Percentiles rank a stretch among this genome's conserved stretches.
phyloP scores from a whole-genome alignment of 2,329 filamentous ascomycete genomes.

The Emydomyces testavorans region DNA sequence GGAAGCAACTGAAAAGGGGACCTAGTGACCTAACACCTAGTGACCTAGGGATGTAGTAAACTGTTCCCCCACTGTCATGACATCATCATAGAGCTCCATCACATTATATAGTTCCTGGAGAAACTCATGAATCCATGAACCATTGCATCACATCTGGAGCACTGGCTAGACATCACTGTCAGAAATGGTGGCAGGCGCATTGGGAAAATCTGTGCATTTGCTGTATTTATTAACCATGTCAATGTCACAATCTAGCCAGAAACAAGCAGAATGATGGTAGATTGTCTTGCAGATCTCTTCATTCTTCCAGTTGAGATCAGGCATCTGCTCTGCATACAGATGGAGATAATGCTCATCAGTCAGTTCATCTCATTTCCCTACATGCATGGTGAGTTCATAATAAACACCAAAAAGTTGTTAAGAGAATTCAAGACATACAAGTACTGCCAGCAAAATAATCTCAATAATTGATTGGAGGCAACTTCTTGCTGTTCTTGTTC shows the following conservation, averaged over 20 bases:
- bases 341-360: conserved; percentile 63
- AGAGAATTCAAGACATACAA: conserved; percentile 32
- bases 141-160: conserved; percentile 51
- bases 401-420: neutral
- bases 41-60: no score
- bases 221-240: conserved; percentile 58
- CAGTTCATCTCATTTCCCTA: conserved; percentile 51
- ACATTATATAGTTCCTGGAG: conserved; percentile 52
- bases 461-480: conserved; percentile 61
- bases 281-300: conserved; percentile 51
- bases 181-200: conserved; percentile 45
- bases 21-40: no score
- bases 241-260: conserved; percentile 61
- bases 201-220: conserved; percentile 36
- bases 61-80: conserved; percentile 63
- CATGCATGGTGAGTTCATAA: neutral
- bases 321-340: conserved; percentile 59
- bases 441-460: conserved; percentile 50
- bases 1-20: no score
- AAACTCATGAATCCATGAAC: conserved; percentile 58
- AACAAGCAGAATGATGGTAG: conserved; percentile 56
- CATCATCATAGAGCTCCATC: conserved; percentile 49
- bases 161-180: conserved; percentile 41
- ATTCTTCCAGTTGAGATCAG: conserved; percentile 71
- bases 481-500: conserved; percentile 43